Evolutionary conservation across 2,329 filamentous ascomycete genomes (phyloP).

Genomic region (Rhynchosporium agropyri): DNA sequence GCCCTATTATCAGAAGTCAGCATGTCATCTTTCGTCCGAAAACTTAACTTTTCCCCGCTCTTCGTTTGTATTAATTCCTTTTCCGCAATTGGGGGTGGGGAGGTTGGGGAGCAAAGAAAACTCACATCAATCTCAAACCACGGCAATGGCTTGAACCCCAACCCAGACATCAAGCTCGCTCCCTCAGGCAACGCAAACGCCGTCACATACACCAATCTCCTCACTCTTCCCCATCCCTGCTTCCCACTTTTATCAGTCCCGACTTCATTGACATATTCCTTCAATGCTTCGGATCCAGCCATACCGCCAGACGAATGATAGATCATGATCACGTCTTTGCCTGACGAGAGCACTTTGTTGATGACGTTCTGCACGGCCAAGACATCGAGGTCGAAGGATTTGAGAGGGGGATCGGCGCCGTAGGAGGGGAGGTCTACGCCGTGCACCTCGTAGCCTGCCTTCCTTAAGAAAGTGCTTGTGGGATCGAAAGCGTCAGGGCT

Average conservation of each 20-base stretch:
- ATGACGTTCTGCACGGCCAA: slow-evolving; percentile 44
- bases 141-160: slow-evolving; percentile 22
- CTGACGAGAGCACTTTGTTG: slow-evolving; percentile 43
- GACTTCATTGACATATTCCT: slow-evolving; percentile 35
- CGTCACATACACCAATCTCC: slow-evolving; percentile 30
- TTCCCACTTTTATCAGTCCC: slow-evolving; percentile 38
- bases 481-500: slow-evolving; percentile 31
- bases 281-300: slow-evolving; percentile 42
- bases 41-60: too few species aligned
- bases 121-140: slow-evolving; percentile 30
- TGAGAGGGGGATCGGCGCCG: slow-evolving; percentile 26
- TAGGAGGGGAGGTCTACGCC: slow-evolving; percentile 29
- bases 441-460: slow-evolving; percentile 32
- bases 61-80: too few species aligned
- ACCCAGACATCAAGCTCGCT: slow-evolving; percentile 26
- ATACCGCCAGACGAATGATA: slow-evolving; percentile 48
- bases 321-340: slow-evolving; percentile 46
- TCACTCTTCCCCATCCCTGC: slow-evolving; percentile 44
- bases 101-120: background rate
- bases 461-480: slow-evolving; percentile 26
- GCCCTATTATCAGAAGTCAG: slow-evolving; percentile 1
- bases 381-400: slow-evolving; percentile 41
- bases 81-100: too few species aligned
- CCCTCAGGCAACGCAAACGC: slow-evolving; percentile 30
- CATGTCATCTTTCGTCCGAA: too few species aligned